Evolutionary conservation across 352 stramenopile genomes (phyloP), one percentile per base, ranked within the genome.

Genomic region (Blastocystis sp.): DNA sequence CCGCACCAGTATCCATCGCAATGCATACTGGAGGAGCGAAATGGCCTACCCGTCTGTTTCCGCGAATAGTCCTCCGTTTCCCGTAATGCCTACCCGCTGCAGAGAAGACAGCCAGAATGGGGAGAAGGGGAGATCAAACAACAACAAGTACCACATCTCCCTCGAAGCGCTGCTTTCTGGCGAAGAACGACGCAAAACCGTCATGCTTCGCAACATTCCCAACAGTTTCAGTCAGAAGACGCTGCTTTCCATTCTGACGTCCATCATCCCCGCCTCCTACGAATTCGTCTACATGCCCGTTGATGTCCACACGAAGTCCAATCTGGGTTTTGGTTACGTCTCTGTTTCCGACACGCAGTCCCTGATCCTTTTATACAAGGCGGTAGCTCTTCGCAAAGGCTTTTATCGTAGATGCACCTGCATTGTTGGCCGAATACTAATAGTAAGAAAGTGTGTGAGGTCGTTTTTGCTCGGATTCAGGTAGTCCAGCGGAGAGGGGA

Each of bases 161-260:
- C 40, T 84, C 48, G 34, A 52, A 4, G 66, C 65, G 28, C 52
- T 84, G 14, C n/a, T 14, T 10, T 34, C 74, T 59, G 74, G 74
- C n/a, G 5, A 41, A 10, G 74, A 84, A 34, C 67, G 34, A 40
- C 74, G 74, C 21, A 53, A 48, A 23, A 84, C 74, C 1, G 74
- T 84, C 2, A 84, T 84, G 74, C 48, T 84, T 14, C 65, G 48
- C 17, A 84, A 84, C 43, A 84, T 84, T 14, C 74, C 74, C 11
- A 84, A 84, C 48, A 84, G 66, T 56, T 76, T 59, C 38, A 76
- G 28, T 76, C 66, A 76, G 38, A n/a, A 76, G 19, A 1, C 48
- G 28, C 48, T 76, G 52, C 7, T 76, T 2, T 19, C 4, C 23
- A 11, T 76, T 76, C 40, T 76, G 38, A 56, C 48, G 10, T 41